phyloP scores from a whole-genome alignment of 148 eudicot species.

The Silene conica region DNA sequence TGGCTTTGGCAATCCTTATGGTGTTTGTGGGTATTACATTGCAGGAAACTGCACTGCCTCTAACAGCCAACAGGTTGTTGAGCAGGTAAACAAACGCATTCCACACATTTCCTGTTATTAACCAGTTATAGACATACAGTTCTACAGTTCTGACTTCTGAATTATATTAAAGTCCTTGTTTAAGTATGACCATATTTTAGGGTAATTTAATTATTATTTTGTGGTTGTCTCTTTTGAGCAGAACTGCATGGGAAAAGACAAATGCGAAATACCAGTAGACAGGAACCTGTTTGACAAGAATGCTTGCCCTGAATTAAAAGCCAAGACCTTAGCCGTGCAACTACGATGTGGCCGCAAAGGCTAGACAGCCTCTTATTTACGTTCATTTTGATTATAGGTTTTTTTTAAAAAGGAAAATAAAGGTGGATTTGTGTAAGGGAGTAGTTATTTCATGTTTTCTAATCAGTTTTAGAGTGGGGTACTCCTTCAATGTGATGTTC shows the following conservation, averaged over 20 bases:
- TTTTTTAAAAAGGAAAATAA: not conserved
- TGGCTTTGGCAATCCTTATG: slow-evolving; percentile 61
- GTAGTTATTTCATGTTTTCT: not conserved
- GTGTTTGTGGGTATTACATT: slow-evolving; percentile 56
- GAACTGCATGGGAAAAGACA: slow-evolving; percentile 25
- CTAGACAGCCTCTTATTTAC: slow-evolving; percentile 7
- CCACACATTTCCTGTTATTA: not conserved
- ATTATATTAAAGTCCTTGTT: not conserved
- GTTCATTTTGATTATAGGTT: not conserved
- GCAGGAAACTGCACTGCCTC: slow-evolving; percentile 42
- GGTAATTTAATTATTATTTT: not conserved
- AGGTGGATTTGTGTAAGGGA: not conserved
- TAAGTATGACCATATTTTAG: not conserved
- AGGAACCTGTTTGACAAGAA: slow-evolving; percentile 15
- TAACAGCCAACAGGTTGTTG: slow-evolving; percentile 39
- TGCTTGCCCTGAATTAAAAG: slow-evolving; percentile 17
- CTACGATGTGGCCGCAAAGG: slow-evolving; percentile 20
- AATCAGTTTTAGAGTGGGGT: slow-evolving; percentile 12
- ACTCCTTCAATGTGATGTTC: slow-evolving; percentile 5
- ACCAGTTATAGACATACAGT: not conserved
- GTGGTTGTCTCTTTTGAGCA: not conserved
- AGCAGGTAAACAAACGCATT: slow-evolving; percentile 28
- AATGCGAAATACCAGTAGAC: slow-evolving; percentile 18
- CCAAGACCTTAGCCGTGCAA: slow-evolving; percentile 22
- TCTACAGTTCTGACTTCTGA: not conserved